Percentiles rank a stretch among this genome's conserved stretches.
Conservation (phyloP, 257 asterid species). For the Thymus mandschuricus region DNA sequence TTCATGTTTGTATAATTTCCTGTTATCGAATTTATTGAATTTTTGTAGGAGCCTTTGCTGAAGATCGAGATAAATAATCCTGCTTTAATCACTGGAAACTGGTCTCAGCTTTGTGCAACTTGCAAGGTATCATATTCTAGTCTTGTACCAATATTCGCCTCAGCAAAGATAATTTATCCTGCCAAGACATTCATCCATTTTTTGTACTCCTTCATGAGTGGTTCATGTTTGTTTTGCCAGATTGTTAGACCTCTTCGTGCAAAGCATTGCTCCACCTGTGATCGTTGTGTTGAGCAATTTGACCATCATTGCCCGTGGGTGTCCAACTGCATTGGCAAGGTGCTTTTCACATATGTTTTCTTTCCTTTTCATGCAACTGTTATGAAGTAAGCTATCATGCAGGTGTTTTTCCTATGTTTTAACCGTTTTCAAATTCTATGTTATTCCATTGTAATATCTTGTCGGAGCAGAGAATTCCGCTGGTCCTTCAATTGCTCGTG, state of each 20-base stretch:
- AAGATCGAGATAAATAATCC: conserved; percentile 83
- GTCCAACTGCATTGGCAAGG: conserved; percentile 99
- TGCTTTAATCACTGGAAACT: conserved; percentile 90
- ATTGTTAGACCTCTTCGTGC: conserved; percentile 99
- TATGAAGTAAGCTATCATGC: not conserved
- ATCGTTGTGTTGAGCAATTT: conserved; percentile 98
- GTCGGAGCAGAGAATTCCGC: conserved; percentile 10
- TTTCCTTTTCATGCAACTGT: not conserved
- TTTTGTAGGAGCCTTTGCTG: conserved; percentile 81
- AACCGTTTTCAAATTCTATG: not conserved
- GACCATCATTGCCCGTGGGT: conserved; percentile 99
- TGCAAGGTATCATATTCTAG: conserved; percentile 74
- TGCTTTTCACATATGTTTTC: conserved; percentile 31
- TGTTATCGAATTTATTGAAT: conserved; percentile 24
- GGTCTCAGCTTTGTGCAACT: conserved; percentile 99
- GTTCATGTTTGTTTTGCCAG: conserved; percentile 48
- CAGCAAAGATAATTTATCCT: conserved; percentile 13
- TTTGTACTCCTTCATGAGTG: conserved; percentile 21
- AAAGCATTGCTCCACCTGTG: conserved; percentile 98
- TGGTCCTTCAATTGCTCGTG: conserved; percentile 13
- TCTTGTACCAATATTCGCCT: conserved; percentile 17
- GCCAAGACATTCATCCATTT: not conserved
- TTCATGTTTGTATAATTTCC: conserved; percentile 3
- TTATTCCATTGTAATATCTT: not conserved
- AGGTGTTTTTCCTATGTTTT: conserved; percentile 1